phyloP scores from a whole-genome alignment of 257 asterid species.

The Apocynum venetum region DNA sequence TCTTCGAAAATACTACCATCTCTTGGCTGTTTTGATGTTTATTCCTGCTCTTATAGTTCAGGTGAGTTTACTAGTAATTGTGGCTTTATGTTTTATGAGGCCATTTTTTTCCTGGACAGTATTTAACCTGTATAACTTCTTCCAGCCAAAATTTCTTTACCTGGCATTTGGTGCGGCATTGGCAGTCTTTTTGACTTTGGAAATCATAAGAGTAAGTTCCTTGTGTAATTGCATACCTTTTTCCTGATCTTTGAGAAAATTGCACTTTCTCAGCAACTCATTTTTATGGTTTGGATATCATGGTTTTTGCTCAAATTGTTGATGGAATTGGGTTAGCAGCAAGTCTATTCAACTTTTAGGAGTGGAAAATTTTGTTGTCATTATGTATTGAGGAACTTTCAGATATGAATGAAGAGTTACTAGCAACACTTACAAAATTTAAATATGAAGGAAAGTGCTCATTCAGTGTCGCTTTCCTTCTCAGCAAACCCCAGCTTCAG shows the following conservation, averaged over 20 bases:
- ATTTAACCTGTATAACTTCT: constrained; percentile 13
- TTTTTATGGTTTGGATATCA: too few species aligned
- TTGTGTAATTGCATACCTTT: constrained; percentile 13
- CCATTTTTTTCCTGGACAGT: not conserved
- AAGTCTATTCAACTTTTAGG: not conserved
- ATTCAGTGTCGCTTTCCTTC: not conserved
- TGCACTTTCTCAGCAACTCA: not conserved
- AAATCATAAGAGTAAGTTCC: constrained; percentile 80
- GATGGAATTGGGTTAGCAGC: not conserved
- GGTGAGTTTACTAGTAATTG: constrained; percentile 25
- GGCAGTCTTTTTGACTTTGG: constrained; percentile 79
- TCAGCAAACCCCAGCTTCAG: not conserved
- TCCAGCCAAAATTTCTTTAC: constrained; percentile 54
- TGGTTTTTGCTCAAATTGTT: not conserved
- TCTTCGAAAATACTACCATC: constrained; percentile 96
- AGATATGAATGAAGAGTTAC: not conserved
- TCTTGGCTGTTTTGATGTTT: constrained; percentile 69
- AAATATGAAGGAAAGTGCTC: not conserved
- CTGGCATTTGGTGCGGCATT: constrained; percentile 96
- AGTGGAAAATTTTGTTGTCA: not conserved
- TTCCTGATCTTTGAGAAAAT: constrained; percentile 3
- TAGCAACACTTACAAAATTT: not conserved
- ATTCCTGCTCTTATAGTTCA: constrained; percentile 47
- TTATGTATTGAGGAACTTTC: not conserved
- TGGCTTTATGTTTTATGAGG: not conserved